Conservation (phyloP, 2,329 filamentous ascomycete genomes). For the Malbranchea cinnamomea region DNA sequence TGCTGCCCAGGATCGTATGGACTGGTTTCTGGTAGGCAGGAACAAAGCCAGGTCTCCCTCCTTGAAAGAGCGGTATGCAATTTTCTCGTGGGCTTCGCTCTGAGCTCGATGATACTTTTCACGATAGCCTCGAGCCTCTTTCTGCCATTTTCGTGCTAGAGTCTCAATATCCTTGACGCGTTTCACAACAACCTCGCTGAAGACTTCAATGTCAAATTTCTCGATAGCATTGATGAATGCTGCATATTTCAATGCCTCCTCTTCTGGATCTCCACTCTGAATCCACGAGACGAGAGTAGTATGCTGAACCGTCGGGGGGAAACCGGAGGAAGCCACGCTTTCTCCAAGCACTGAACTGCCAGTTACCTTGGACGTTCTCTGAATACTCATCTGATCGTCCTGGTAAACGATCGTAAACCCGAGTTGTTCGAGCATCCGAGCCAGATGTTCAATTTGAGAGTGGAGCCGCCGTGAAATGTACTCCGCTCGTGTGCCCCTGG, state of each 20-base stretch:
- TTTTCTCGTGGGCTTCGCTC: slow-evolving; percentile 84
- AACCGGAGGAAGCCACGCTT: slow-evolving; percentile 20
- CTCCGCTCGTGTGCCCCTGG: slow-evolving; percentile 57
- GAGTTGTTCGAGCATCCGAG: slow-evolving; percentile 67
- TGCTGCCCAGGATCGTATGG: slow-evolving; percentile 88
- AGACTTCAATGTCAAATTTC: slow-evolving; percentile 68
- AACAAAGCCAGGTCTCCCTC: slow-evolving; percentile 91
- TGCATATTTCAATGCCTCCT: slow-evolving; percentile 57
- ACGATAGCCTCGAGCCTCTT: slow-evolving; percentile 71
- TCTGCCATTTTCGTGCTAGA: slow-evolving; percentile 82
- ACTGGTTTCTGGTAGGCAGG: slow-evolving; percentile 84
- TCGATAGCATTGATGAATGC: slow-evolving; percentile 60
- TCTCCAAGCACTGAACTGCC: slow-evolving; percentile 20
- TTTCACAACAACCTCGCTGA: slow-evolving; percentile 72
- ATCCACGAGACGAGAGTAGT: slow-evolving; percentile 71
- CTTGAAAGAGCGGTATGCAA: slow-evolving; percentile 90
- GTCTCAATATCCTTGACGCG: slow-evolving; percentile 88
- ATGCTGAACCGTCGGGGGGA: slow-evolving; percentile 36
- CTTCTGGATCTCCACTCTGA: slow-evolving; percentile 46
- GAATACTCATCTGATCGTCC: slow-evolving; percentile 57
- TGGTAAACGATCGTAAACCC: slow-evolving; percentile 70
- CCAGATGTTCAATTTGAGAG: slow-evolving; percentile 69
- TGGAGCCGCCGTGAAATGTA: slow-evolving; percentile 75
- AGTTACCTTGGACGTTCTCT: slow-evolving; percentile 48
- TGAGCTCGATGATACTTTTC: slow-evolving; percentile 72